These are phyloP conservation scores for Coleophoma cylindrospora DNA, from an alignment of 2,329 filamentous ascomycete genomes.

Conservation along the genomic window DNA sequence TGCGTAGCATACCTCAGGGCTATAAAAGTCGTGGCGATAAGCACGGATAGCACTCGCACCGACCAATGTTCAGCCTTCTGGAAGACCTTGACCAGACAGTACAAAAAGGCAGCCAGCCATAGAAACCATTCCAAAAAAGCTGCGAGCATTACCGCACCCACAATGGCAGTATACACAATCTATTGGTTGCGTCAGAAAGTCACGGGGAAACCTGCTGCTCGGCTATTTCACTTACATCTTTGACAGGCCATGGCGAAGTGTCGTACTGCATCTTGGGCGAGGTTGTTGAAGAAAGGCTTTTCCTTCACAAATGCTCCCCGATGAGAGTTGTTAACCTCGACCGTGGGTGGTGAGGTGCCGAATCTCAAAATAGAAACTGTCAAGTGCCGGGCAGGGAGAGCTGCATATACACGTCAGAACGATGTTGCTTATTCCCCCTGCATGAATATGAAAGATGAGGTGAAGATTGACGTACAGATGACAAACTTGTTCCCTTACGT, in stretches of 20 bases:
- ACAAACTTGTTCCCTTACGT: background rate
- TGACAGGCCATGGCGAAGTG: conserved; percentile 43
- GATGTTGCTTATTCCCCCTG: background rate
- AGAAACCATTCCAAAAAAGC: conserved; percentile 91
- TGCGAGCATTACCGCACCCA: conserved; percentile 76
- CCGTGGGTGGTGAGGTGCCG: no score
- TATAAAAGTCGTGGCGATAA: conserved; percentile 72
- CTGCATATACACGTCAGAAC: conserved; percentile 3
- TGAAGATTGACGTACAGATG: background rate
- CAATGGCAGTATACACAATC: conserved; percentile 80
- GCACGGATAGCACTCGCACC: conserved; percentile 69
- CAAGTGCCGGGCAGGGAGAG: background rate
- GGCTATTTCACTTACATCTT: conserved; percentile 33
- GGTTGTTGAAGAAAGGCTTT: background rate
- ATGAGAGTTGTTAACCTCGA: no score
- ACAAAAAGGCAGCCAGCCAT: conserved; percentile 90
- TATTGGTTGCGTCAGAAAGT: conserved; percentile 30
- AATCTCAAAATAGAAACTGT: background rate
- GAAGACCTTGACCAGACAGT: conserved; percentile 85
- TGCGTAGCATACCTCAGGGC: conserved; percentile 56
- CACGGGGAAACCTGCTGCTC: background rate
- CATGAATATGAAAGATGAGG: background rate
- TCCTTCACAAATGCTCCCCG: no score
- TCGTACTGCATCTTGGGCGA: conserved; percentile 34
- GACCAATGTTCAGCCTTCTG: conserved; percentile 86